phyloP scores from a whole-genome alignment of 176 grass and related monocot genomes.

The Cenchrus americanus region DNA sequence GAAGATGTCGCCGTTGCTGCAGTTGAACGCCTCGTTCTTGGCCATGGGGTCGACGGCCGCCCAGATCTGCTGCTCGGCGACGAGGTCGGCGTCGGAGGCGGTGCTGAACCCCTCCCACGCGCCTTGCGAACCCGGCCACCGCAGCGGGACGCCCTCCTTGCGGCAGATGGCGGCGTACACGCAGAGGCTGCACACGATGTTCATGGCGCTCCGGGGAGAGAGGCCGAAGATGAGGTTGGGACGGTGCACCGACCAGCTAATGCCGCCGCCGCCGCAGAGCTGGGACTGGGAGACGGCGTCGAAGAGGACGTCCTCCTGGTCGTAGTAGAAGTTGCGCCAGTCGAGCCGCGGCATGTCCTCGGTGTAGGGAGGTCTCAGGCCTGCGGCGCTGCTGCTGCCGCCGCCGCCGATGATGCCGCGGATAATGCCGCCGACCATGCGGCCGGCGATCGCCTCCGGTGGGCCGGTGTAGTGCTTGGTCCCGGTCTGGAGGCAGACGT shows the following conservation, averaged over 20 bases:
- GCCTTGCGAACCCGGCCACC: slow-evolving; percentile 39
- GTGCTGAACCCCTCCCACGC: slow-evolving; percentile 50
- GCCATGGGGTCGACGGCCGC: slow-evolving; percentile 49
- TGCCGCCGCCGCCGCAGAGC: no score
- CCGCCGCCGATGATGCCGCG: no score
- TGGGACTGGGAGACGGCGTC: not conserved
- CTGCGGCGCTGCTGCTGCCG: no score
- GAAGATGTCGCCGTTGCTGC: slow-evolving; percentile 63
- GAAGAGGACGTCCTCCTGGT: not conserved
- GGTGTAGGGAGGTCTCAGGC: not conserved
- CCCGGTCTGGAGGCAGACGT: no score
- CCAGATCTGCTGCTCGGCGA: slow-evolving; percentile 64
- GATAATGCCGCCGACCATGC: no score
- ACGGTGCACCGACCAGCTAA: not conserved
- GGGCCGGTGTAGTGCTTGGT: no score
- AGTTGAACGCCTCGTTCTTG: slow-evolving; percentile 67
- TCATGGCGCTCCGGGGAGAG: slow-evolving; percentile 47
- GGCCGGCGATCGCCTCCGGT: no score
- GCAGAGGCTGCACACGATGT: slow-evolving; percentile 53
- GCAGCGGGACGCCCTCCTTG: slow-evolving; percentile 43
- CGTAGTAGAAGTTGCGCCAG: not conserved
- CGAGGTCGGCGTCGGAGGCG: slow-evolving; percentile 55
- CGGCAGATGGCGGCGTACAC: slow-evolving; percentile 59
- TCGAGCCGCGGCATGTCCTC: not conserved
- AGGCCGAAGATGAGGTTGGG: slow-evolving; percentile 48